A percentile compares a stretch with the other conserved stretches of the same genome.
Evolutionary conservation across 2,329 filamentous ascomycete species (phyloP).

Genomic region (Botrytis byssoidea): DNA sequence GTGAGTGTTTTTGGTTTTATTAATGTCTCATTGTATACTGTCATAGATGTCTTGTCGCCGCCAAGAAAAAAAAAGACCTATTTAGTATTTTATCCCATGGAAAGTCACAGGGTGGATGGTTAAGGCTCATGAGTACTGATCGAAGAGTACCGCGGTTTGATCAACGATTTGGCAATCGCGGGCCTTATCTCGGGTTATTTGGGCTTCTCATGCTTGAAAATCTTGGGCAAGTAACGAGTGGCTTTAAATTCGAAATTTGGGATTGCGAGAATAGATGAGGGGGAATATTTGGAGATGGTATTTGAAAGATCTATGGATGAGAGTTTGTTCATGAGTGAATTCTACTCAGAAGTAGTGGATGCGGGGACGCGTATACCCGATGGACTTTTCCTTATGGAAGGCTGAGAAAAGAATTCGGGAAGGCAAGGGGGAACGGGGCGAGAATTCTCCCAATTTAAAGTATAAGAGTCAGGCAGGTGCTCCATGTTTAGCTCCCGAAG

Average conservation of each 20-base stretch:
- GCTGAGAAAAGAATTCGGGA: too few species aligned
- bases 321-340: too few species aligned
- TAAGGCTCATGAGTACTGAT: background rate
- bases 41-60: background rate
- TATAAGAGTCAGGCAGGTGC: too few species aligned
- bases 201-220: too few species aligned
- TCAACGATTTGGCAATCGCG: background rate
- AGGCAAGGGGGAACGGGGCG: accelerated
- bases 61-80: too few species aligned
- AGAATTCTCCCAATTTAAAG: too few species aligned
- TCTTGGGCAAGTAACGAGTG: too few species aligned
- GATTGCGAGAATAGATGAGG: background rate
- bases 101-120: accelerated
- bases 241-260: background rate
- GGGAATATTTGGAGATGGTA: background rate
- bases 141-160: accelerated
- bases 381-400: too few species aligned
- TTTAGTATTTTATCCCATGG: accelerated
- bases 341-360: too few species aligned
- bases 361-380: too few species aligned
- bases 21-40: background rate
- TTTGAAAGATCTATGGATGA: too few species aligned
- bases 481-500: accelerated
- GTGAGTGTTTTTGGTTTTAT: background rate
- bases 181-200: accelerated